Base-by-base conservation (phyloP, 2,329 filamentous ascomycete genomes). In the Fusarium caatingaense region DNA sequence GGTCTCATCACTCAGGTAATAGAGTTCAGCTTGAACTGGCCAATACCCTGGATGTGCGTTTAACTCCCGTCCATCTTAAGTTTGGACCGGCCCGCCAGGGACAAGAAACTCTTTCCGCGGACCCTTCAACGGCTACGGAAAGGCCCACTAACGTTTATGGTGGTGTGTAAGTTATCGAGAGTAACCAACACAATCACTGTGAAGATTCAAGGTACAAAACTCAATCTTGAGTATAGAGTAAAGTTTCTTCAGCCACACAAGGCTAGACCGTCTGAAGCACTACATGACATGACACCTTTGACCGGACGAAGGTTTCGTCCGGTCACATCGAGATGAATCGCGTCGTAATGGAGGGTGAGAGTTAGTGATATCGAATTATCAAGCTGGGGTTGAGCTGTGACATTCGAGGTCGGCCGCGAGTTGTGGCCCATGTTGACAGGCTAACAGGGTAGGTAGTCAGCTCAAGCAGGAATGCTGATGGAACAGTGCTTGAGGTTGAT, bases 81-180 rank as follows among this genome's bases (percentile, higher is more conserved):
- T 68, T 70, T 70, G 67, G 66, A 54, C 54, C 67, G 67, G 66
- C 67, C 67, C 66, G 63, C 58, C 47, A 64, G 50, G 48, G 48
- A 62, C 44, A 60, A 50, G 54, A 70, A 60, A 45, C 56, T 67
- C 53, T 48, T 46, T 62, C 56, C 44, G 47, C 34, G 49, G 42
- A 68, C 54, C 66, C 62, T 64, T 59, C 66, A 74, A 68, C 58
- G 59, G 71, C 62, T 46, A 50, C 54, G 49, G 64, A 41, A 60
- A 58, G 66, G 41, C 47, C 54, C 56, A 62, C 47, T 56, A 60
- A 55, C 49, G 49, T 41, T 28, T 21, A 20, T 57, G 48, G 44
- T 64, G 69, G 68, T 68, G 70, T 63, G 61, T 40, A 67, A 64
- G 47, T 56, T 50, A 42, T 50, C 49, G 60, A 46, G 48, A 61